Base-by-base conservation (phyloP, 345 rosid genomes). In the Cardamine chenopodiifolia region DNA sequence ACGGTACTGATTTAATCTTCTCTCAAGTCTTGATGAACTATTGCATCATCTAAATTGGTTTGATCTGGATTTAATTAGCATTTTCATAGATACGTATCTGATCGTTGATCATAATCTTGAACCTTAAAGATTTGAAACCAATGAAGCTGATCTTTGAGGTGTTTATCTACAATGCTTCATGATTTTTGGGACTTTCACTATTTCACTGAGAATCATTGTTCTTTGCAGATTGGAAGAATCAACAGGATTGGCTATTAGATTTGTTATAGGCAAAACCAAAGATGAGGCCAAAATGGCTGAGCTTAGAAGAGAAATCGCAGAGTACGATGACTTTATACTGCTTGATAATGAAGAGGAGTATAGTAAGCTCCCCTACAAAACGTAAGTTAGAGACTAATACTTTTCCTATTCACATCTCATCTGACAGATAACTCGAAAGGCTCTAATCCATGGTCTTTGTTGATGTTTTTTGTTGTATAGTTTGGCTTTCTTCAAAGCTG, bases 321-420 rank as follows among this genome's bases (percentile, higher is more conserved):
- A 83, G 75, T 93, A 85, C 71, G 97, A 90, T 75, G 98, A 94
- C 76, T 88, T 94, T 82, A 47, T 94, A 81, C 72, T 94, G 48
- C 84, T 94, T 20, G 98, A 94, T 81, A 87, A 85, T 4, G 91
- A 90, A 86, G 96, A 94, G 92, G 90, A 91, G 90, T 94, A 94
- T 67, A 94, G 98, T 85, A 85, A 87, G 87, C 98, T 94, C 34
- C 97, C 98, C 2, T 85, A 91, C 88, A 94, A 94, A 94, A 94
- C 97, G 98, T 94, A 78, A 87, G 94, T 87, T 76, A 59, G 48
- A 78, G 40, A 50, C 20, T 48, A 55, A 47, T 49, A 53, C 44
- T 57, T 31, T 37, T 25, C 11, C 35, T 50, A 1, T 44, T 66
- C n/a, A 18, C 17, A 23, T 37, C 7, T 17, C 15, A 8, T 71